A percentile compares a stretch with the other conserved stretches of the same genome.
Evolutionary conservation across 345 rosid genomes (phyloP).

Genomic region (Gossypium mustelinum): DNA sequence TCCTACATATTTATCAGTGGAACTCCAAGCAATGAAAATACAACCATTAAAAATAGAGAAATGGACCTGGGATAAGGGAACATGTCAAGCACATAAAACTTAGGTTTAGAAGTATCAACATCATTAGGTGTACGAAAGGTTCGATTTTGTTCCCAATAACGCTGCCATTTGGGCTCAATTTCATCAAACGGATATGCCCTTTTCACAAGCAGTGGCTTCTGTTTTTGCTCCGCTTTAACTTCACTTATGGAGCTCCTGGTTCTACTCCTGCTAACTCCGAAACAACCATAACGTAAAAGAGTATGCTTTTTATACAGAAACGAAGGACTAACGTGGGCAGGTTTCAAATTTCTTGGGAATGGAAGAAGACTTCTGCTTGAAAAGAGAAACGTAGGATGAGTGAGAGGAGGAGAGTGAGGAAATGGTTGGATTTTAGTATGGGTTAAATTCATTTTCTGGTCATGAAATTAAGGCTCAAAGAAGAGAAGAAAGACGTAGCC

Average conservation of each 20-base stretch:
- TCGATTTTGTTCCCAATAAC: constrained; percentile 64
- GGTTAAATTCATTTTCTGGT: constrained; percentile 27
- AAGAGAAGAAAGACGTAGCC: background rate
- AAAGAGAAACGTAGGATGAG: background rate
- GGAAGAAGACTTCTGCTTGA: constrained; percentile 22
- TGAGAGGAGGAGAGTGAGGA: constrained; percentile 22
- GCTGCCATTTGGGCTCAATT: constrained; percentile 95
- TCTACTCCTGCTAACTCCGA: constrained; percentile 9
- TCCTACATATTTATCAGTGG: background rate
- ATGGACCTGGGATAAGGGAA: constrained; percentile 96
- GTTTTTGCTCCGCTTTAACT: constrained; percentile 29
- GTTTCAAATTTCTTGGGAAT: constrained; percentile 18
- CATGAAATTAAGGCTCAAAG: constrained; percentile 11
- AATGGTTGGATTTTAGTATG: constrained; percentile 24
- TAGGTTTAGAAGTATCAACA: constrained; percentile 74
- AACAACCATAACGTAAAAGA: constrained; percentile 12
- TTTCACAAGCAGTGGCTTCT: constrained; percentile 29
- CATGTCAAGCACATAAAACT: constrained; percentile 97
- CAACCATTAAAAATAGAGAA: background rate
- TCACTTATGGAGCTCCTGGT: constrained; percentile 14
- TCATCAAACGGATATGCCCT: constrained; percentile 82
- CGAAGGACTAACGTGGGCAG: constrained; percentile 8
- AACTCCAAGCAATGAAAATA: background rate
- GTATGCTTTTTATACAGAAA: constrained; percentile 14
- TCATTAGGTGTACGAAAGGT: constrained; percentile 85